phyloP scores from a whole-genome alignment of 179 eudicot genomes.

The Silene coronaria region DNA sequence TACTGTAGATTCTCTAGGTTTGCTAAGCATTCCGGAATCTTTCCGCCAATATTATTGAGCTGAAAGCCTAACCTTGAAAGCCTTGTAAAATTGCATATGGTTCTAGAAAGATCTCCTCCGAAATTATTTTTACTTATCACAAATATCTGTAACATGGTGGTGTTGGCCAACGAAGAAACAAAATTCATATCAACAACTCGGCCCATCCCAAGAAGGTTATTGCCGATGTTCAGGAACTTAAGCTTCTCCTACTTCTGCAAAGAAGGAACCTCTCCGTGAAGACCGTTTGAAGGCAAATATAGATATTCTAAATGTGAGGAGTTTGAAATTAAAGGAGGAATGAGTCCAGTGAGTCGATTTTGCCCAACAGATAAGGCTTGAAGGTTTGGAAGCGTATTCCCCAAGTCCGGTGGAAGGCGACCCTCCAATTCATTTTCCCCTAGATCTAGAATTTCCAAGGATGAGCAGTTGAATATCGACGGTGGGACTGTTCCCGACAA shows the following conservation, averaged over 20 bases:
- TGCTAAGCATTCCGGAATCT: conserved; percentile 24
- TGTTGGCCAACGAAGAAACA: conserved; percentile 25
- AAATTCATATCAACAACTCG: conserved; percentile 23
- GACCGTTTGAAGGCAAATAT: conserved; percentile 10
- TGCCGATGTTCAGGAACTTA: background rate
- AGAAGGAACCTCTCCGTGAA: conserved; percentile 29
- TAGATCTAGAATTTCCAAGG: background rate
- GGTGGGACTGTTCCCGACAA: conserved; percentile 22
- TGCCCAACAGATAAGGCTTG: conserved; percentile 12
- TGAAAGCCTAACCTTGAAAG: background rate
- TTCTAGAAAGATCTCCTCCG: conserved; percentile 19
- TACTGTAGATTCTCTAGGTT: conserved; percentile 4
- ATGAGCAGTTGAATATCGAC: conserved; percentile 17
- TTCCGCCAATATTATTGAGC: conserved; percentile 24
- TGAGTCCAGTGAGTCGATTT: conserved; percentile 19
- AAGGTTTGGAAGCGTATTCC: conserved; percentile 3
- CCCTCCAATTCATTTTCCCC: conserved; percentile 15
- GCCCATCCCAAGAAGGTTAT: conserved; percentile 22
- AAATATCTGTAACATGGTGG: conserved; percentile 19
- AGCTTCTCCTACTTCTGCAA: conserved; percentile 17
- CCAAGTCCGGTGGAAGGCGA: conserved; percentile 13
- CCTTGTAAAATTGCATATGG: conserved; percentile 28
- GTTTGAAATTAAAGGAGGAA: conserved; percentile 25
- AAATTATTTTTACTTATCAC: conserved; percentile 15
- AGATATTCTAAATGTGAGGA: conserved; percentile 20